Percentiles rank a stretch among this genome's conserved stretches.
phyloP scores from a whole-genome alignment of 225 moss, liverwort and hornwort genomes.

The Lunularia cruciata region DNA sequence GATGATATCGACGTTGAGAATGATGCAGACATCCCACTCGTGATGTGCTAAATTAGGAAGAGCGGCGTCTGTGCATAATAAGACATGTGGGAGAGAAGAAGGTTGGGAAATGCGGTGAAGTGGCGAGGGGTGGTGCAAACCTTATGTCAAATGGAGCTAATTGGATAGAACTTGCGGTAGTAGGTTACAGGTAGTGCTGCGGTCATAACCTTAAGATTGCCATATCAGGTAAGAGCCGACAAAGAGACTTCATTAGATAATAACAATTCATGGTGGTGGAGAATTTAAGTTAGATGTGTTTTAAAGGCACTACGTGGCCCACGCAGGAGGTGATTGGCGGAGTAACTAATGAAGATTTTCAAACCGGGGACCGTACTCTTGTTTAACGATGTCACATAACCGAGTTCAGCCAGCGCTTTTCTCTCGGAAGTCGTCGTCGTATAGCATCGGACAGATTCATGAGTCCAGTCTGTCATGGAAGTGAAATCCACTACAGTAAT shows the following conservation, averaged over 20 bases:
- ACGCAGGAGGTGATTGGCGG: not conserved
- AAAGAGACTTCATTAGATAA: conserved; percentile 2
- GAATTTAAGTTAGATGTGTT: not conserved
- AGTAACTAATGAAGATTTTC: too few species aligned
- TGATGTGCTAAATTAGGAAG: too few species aligned
- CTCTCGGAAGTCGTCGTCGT: conserved; percentile 3
- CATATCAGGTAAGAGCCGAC: not conserved
- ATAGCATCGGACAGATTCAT: conserved; percentile 13
- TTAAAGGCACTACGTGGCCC: not conserved
- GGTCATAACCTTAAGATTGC: not conserved
- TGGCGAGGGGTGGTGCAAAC: not conserved
- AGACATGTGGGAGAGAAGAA: conserved; percentile 2
- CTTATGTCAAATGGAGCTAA: not conserved
- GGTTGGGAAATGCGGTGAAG: too few species aligned
- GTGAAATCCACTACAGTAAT: not conserved
- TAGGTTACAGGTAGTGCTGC: not conserved
- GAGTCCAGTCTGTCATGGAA: not conserved
- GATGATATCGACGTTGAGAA: too few species aligned
- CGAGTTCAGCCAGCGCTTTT: not conserved
- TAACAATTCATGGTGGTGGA: not conserved
- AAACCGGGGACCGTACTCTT: too few species aligned
- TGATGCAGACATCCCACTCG: too few species aligned
- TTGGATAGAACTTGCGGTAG: not conserved
- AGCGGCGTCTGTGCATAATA: too few species aligned
- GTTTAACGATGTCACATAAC: too few species aligned